Base-by-base conservation (phyloP, 352 stramenopile species). In the Phytophthora cryptogea region DNA sequence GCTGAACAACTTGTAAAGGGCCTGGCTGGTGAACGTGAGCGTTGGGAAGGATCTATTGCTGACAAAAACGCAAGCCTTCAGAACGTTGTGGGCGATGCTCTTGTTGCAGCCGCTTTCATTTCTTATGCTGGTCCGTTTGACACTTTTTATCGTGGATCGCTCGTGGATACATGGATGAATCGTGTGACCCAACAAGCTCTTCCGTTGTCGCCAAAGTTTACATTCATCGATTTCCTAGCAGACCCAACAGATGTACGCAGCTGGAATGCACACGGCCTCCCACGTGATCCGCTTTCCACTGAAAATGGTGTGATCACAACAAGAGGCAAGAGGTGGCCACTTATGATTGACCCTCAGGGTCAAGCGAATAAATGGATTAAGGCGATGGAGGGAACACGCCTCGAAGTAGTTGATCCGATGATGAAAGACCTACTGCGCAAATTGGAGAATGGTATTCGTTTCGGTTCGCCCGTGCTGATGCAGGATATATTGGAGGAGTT, bases 361-460 rank as follows among this genome's bases (percentile, higher is more conserved):
- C 96, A 99, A 54, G 96, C 92, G 8, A 99, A 98, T 65, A 97
- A 97, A 55, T 99, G 96, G 96, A 97, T 99, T 59, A 96, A 96
- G 58, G 92, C 93, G 3, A 96, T 98, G 83, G 88, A 98, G 61
- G 90, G 89, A 4, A 74, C 47, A 6, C 75, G 76, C 0, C 76
- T 99, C 4, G 86, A 96, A 41, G 86, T 98, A 4, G 88, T 98
- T 5, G 95, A 98, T 39, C 90, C 97, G 10, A 98, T 97, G 78
- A 97, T 96, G 79, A 97, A 97, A 47, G 94, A 98, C 59, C 74
- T 98, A 45, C 62, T 99, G 28, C 80, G 93, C 8, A 92, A 97
- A 45, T 76, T 99, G 2, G 96, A 98, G 50, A 97, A 96, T 44
- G 95, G 88, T 13, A 97, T 99, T 57, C 85, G 88, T 5, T 98